A percentile compares a stretch with the other conserved stretches of the same genome.
Evolutionary conservation across 2,329 filamentous ascomycete genomes (phyloP).

Genomic region (Cytospora mali): DNA sequence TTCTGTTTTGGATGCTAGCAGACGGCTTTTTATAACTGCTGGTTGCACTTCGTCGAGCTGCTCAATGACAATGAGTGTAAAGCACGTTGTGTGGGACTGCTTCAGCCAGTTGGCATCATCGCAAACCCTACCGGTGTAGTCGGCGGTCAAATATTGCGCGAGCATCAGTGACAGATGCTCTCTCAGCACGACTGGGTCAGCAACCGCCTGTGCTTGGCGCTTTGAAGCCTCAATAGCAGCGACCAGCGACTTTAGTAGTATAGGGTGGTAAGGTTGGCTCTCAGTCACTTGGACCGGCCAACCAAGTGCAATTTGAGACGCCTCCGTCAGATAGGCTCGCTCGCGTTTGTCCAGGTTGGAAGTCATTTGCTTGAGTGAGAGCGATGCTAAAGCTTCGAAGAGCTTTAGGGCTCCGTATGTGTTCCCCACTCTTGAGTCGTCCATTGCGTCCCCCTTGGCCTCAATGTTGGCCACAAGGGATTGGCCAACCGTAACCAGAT

Average conservation of each 20-base stretch:
- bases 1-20: conserved; percentile 9
- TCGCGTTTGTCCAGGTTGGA: conserved; percentile 29
- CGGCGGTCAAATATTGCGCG: not conserved
- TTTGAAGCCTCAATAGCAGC: conserved; percentile 13
- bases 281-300: conserved; percentile 12
- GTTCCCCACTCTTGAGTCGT: not conserved
- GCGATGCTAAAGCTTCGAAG: conserved; percentile 20
- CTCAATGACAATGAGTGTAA: conserved; percentile 12
- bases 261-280: conserved; percentile 8
- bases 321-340: conserved; percentile 27
- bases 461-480: conserved; percentile 18
- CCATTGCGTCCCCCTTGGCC: not conserved
- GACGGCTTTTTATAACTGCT: conserved; percentile 25
- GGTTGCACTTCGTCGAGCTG: conserved; percentile 30
- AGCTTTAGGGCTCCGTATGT: conserved; percentile 20
- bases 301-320: not conserved
- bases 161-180: conserved; percentile 8
- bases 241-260: conserved; percentile 22
- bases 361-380: conserved; percentile 28
- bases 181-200: conserved; percentile 3
- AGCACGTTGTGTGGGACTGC: conserved; percentile 16
- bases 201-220: conserved; percentile 5
- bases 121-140: not conserved
- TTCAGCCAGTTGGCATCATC: not conserved
- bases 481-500: conserved; percentile 39